Conservation (phyloP, 140 eudicot genomes). For the Erigeron philadelphicus region DNA sequence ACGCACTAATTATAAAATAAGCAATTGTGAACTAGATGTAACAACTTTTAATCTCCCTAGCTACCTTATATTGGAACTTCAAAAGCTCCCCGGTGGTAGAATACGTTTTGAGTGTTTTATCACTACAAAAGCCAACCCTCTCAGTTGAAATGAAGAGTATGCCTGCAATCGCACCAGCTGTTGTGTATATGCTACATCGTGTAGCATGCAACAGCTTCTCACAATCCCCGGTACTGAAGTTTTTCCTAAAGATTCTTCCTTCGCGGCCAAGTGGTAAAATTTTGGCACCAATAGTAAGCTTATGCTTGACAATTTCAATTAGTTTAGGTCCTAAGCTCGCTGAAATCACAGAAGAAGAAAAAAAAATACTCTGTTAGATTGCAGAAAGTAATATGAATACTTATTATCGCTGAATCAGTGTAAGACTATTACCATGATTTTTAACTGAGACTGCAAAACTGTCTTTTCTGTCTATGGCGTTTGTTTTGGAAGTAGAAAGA, state of each 20-base stretch:
- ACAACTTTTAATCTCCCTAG: background rate
- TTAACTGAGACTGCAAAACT: background rate
- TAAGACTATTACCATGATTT: constrained; percentile 20
- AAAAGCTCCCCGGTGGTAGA: constrained; percentile 29
- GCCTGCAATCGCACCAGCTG: constrained; percentile 45
- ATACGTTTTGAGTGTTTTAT: constrained; percentile 29
- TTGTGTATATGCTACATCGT: constrained; percentile 34
- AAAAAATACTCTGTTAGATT: background rate
- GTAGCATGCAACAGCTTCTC: constrained; percentile 43
- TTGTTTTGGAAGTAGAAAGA: constrained; percentile 20
- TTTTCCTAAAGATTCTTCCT: constrained; percentile 28
- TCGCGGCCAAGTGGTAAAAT: constrained; percentile 27
- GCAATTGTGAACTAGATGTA: background rate
- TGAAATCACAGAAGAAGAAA: constrained; percentile 17
- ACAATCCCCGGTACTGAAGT: constrained; percentile 29
- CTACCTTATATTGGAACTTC: constrained; percentile 46
- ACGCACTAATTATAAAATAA: background rate
- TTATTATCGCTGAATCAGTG: background rate
- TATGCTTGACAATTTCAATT: constrained; percentile 30
- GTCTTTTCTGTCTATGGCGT: background rate
- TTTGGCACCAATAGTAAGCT: constrained; percentile 37
- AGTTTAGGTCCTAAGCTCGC: constrained; percentile 30
- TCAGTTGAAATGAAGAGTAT: constrained; percentile 39
- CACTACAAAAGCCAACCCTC: constrained; percentile 39
- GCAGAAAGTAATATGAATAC: background rate